Evolutionary conservation across 768 basidiomycete species (phyloP).

Genomic region (Infundibulicybe gibba): DNA sequence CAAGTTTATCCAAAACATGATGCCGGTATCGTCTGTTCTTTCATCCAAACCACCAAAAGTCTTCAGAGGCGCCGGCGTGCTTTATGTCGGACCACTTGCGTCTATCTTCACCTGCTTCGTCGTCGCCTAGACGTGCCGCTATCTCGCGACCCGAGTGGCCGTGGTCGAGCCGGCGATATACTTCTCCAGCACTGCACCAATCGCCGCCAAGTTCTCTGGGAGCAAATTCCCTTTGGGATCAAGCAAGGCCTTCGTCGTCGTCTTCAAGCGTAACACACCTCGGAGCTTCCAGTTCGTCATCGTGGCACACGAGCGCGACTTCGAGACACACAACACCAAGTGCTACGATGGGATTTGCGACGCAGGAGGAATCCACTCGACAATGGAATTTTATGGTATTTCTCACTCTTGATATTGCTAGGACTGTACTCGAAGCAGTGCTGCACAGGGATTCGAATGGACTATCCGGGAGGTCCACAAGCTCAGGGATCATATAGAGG

Average conservation of each 20-base stretch:
- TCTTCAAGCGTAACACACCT: constrained; percentile 13
- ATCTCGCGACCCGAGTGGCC: constrained; percentile 61
- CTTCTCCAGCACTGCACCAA: too few species aligned
- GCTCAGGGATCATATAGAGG: constrained; percentile 57
- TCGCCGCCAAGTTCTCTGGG: constrained; percentile 6
- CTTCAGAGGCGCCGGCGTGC: too few species aligned
- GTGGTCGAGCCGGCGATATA: constrained; percentile 37
- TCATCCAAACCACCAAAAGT: too few species aligned
- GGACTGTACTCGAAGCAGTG: constrained; percentile 2
- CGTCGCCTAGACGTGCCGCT: constrained; percentile 44
- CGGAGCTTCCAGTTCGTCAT: constrained; percentile 13
- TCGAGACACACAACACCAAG: constrained; percentile 18
- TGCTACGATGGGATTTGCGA: constrained; percentile 17
- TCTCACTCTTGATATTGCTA: constrained; percentile 1
- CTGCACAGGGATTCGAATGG: constrained; percentile 69
- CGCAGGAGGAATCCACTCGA: constrained; percentile 45
- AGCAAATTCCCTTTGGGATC: constrained; percentile 23
- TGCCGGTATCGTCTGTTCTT: too few species aligned
- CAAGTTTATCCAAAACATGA: too few species aligned
- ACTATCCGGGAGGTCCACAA: constrained; percentile 53
- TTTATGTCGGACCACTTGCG: constrained; percentile 37
- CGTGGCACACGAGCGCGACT: constrained; percentile 17
- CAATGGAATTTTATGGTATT: constrained; percentile 67
- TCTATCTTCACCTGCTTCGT: constrained; percentile 32
- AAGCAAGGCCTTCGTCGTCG: constrained; percentile 19